These are phyloP conservation scores for Macroventuria anomochaeta DNA, from an alignment of 2,329 filamentous ascomycete species.

Conservation along the genomic window DNA sequence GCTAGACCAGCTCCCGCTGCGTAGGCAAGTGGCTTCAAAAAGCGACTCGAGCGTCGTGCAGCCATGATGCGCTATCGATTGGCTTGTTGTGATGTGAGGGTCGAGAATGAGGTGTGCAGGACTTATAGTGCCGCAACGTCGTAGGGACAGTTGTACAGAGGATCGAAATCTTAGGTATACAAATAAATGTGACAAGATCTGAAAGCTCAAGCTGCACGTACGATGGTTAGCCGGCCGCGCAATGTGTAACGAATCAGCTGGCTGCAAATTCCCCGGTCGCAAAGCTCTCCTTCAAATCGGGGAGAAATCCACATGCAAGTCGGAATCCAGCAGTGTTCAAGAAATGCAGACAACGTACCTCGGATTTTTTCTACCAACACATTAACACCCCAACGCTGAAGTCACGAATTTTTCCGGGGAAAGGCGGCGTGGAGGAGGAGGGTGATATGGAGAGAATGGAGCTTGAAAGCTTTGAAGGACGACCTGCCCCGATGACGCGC, in stretches of 20 bases:
- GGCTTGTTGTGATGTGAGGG: conserved; percentile 15
- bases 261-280: conserved; percentile 9
- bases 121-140: conserved; percentile 2
- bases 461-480: conserved; percentile 19
- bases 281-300: background rate
- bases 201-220: conserved; percentile 7
- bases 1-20: conserved; percentile 61
- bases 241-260: conserved; percentile 7
- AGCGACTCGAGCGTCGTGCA: conserved; percentile 49
- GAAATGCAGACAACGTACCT: background rate
- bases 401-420: conserved; percentile 19
- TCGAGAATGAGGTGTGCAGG: background rate
- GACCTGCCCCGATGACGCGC: conserved; percentile 13
- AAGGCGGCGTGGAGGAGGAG: conserved; percentile 15
- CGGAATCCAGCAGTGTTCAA: conserved; percentile 4
- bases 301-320: background rate
- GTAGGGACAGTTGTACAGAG: background rate
- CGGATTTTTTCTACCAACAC: conserved; percentile 8
- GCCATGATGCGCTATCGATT: conserved; percentile 38
- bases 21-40: conserved; percentile 66
- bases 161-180: conserved; percentile 1
- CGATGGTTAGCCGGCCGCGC: conserved; percentile 19
- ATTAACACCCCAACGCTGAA: conserved; percentile 3
- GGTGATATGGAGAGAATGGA: conserved; percentile 14
- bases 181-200: conserved; percentile 11